Base-by-base conservation (phyloP, 2,329 filamentous ascomycete species). In the Apiospora saccharicola region DNA sequence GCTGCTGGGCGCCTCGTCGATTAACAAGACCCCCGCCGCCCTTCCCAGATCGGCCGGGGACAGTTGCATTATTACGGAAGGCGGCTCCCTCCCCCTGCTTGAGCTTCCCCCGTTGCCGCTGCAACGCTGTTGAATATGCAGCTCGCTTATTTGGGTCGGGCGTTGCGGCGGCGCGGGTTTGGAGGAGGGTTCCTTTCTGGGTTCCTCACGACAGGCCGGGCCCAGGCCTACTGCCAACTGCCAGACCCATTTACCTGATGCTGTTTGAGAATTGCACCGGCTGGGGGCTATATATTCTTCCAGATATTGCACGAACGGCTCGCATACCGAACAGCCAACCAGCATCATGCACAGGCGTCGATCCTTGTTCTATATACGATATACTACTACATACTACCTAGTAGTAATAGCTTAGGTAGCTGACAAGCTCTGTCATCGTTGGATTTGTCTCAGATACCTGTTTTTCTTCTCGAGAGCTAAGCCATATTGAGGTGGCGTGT, bases 381-480 rank as follows among this genome's bases (percentile, higher is more conserved):
- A 13, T 22, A n/a, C 30, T 19, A n/a, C n/a, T n/a, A n/a, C n/a
- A n/a, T n/a, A n/a, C n/a, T n/a, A n/a, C n/a, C n/a, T n/a, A n/a
- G n/a, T n/a, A n/a, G n/a, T n/a, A n/a, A n/a, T n/a, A n/a, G n/a
- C 51, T 19, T 34, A 14, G 19, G 53, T 34, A 37, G 30, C 53
- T 37, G 57, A 64, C 57, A n/a, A 64, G 57, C 57, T 64, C 34
- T 64, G 34, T 64, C 57, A 64, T 41, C 19, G 57, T 64, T 41
- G 10, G 19, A 64, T n/a, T n/a, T 41, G 34, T 64, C 57, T 64
- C 57, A 41, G 19, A 64, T 64, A 64, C 57, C 57, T 64, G 57
- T 64, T 64, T 64, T 10, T 41, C 37, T 3, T 41, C 37, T 41
- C 57, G 34, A 41, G 57, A 37, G 57, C 57, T 64, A 64, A 64